These are phyloP conservation scores for Umbelopsis ramanniana DNA, from an alignment of 192 early-diverging fungal genomes.

Conservation along the genomic window DNA sequence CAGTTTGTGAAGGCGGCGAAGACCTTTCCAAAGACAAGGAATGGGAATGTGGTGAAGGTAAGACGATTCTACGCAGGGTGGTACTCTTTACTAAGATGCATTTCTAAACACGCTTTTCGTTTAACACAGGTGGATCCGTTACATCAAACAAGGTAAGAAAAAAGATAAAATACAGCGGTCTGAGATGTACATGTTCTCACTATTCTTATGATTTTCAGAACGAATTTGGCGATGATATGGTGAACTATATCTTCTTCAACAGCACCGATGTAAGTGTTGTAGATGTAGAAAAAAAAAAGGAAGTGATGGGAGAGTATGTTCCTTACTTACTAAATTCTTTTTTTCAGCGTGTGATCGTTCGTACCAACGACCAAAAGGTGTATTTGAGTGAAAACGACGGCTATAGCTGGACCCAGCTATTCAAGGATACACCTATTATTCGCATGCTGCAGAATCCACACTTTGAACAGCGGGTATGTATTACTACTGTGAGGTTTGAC, in stretches of 20 bases:
- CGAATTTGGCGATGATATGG: slow-evolving; percentile 35
- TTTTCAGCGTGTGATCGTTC: slow-evolving; percentile 46
- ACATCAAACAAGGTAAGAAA: slow-evolving; percentile 12
- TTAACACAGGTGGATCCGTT: not conserved
- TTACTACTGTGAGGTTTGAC: not conserved
- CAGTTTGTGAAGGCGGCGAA: slow-evolving; percentile 76
- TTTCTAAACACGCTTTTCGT: not conserved
- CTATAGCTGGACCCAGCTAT: slow-evolving; percentile 54
- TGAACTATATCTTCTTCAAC: slow-evolving; percentile 47
- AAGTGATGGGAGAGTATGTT: not conserved
- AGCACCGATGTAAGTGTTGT: slow-evolving; percentile 31
- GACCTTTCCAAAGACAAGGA: slow-evolving; percentile 63
- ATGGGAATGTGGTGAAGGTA: slow-evolving; percentile 67
- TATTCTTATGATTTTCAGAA: not conserved
- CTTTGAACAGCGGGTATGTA: slow-evolving; percentile 47
- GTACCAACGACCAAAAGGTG: slow-evolving; percentile 55
- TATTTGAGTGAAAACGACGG: slow-evolving; percentile 70
- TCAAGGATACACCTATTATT: slow-evolving; percentile 41
- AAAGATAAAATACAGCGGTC: not conserved
- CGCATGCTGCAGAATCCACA: slow-evolving; percentile 68
- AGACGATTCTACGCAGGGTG: not conserved
- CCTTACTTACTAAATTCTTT: not conserved
- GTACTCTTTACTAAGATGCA: not conserved
- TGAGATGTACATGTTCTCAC: not conserved
- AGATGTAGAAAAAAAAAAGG: not conserved